phyloP scores from a whole-genome alignment of 169 alveolate genomes.

The Plasmodium adleri region DNA sequence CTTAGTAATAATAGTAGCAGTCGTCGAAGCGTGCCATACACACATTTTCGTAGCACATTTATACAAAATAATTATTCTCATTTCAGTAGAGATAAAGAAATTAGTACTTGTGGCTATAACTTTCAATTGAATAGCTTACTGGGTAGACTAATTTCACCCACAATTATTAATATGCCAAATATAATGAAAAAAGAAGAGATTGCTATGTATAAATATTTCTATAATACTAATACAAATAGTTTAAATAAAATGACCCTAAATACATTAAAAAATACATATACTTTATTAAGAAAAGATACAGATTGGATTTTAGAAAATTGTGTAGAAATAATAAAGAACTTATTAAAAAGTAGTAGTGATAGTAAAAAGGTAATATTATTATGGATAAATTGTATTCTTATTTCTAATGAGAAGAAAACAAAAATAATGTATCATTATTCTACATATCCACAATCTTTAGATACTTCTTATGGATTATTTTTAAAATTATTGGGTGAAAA shows the following conservation, averaged over 20 bases:
- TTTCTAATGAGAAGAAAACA: constrained; percentile 79
- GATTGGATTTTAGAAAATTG: constrained; percentile 80
- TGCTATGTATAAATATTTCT: constrained; percentile 75
- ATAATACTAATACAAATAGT: constrained; percentile 35
- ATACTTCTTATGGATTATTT: constrained; percentile 55
- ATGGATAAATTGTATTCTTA: constrained; percentile 78
- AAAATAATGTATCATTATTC: constrained; percentile 77
- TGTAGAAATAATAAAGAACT: constrained; percentile 70
- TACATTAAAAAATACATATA: constrained; percentile 50
- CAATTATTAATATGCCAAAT: constrained; percentile 80
- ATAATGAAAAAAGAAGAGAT: constrained; percentile 77
- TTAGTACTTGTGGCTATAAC: constrained; percentile 72
- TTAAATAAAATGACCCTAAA: constrained; percentile 66
- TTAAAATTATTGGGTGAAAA: constrained; percentile 79
- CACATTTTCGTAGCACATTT: no score
- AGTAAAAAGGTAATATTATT: constrained; percentile 76
- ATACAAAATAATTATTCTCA: no score
- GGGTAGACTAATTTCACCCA: constrained; percentile 80
- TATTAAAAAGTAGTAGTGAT: constrained; percentile 76
- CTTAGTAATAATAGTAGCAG: not conserved
- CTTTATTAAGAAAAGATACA: constrained; percentile 74
- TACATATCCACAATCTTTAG: constrained; percentile 71
- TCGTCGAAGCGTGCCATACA: not conserved
- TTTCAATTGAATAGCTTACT: constrained; percentile 73
- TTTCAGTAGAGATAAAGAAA: constrained; percentile 46